Base-by-base conservation (phyloP, 2,329 filamentous ascomycete genomes). In the Sporothrix globosa region DNA sequence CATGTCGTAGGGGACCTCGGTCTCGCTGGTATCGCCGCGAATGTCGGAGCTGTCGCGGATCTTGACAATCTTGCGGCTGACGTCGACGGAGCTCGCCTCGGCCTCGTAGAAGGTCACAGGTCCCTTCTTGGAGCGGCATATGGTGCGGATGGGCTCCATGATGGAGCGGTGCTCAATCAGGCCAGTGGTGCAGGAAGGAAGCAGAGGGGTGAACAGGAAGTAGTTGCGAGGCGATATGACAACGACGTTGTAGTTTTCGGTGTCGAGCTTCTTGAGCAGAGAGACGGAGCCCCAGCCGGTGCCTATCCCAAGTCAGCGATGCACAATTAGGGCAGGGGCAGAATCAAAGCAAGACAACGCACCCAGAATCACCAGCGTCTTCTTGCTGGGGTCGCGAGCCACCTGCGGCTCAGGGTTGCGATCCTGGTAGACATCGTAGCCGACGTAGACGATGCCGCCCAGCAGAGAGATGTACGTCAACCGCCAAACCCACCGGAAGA, bases 101-200 rank as follows among this genome's bases (percentile, higher is more conserved):
- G 96, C 96, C 87, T 99, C 96, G 86, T 97, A 99, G 87, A 91
- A 99, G 82, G 93, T 96, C 80, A 97, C 96, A 65, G 90, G 87
- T 74, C 92, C 91, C 83, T 92, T 93, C 88, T 98, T 98, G 84
- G 96, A 92, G 78, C 94, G 92, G 76, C 97, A 87, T 81, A 99
- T 97, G 80, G 96, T 93, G 79, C 96, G 93, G 77, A 99, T 91
- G 70, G 96, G 96, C 85, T 99, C 96, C 96, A 99, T 99, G 82
- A 99, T 99, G 79, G 94, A 98, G 80, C 96, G 93, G 85, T 98
- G 96, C 86, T 99, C 96, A 81, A 99, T 96, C 76, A 93, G 91
- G 77, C 96, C 96, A 75, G 95, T 97, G 68, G 96, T 98, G 83
- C 96, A 99, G 79, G 95, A 98, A 74, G 96, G 96, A 73, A 99